Conservation (phyloP, 257 asterid genomes). For the Paulownia fortunei region DNA sequence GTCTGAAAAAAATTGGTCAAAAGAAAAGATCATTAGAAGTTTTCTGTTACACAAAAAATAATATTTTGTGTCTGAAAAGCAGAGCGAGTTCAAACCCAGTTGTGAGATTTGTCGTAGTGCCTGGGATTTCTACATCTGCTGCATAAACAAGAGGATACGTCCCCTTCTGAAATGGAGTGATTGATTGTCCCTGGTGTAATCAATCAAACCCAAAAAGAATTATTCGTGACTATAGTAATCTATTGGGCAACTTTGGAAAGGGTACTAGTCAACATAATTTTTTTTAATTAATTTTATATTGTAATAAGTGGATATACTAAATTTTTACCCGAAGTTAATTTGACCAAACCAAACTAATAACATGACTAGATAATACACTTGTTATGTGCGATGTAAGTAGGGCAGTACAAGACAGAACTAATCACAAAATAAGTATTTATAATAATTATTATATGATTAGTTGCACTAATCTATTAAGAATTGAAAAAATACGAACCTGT, state of each 20-base stretch:
- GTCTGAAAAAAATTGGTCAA: conserved; percentile 20
- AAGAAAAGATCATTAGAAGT: background rate
- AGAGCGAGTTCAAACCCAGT: conserved; percentile 31
- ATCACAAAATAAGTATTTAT: too few species aligned
- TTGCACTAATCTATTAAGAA: too few species aligned
- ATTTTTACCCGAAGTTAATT: too few species aligned
- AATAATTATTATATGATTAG: too few species aligned
- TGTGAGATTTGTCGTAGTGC: conserved; percentile 37
- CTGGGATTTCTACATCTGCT: conserved; percentile 47
- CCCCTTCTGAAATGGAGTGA: conserved; percentile 38
- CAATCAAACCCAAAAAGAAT: background rate
- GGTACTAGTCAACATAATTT: too few species aligned
- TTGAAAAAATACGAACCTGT: conserved; percentile 31
- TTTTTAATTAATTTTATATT: background rate
- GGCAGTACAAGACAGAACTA: too few species aligned
- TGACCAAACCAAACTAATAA: too few species aligned
- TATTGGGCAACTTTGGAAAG: too few species aligned
- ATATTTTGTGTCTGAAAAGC: background rate
- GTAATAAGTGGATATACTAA: too few species aligned
- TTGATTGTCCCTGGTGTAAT: conserved; percentile 48
- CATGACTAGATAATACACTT: too few species aligned
- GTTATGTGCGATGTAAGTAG: too few species aligned
- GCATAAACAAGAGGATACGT: conserved; percentile 50
- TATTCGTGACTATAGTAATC: too few species aligned
- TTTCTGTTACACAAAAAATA: background rate